Evolutionary conservation across 768 basidiomycete species (phyloP).

Genomic region (Bullera alba): DNA sequence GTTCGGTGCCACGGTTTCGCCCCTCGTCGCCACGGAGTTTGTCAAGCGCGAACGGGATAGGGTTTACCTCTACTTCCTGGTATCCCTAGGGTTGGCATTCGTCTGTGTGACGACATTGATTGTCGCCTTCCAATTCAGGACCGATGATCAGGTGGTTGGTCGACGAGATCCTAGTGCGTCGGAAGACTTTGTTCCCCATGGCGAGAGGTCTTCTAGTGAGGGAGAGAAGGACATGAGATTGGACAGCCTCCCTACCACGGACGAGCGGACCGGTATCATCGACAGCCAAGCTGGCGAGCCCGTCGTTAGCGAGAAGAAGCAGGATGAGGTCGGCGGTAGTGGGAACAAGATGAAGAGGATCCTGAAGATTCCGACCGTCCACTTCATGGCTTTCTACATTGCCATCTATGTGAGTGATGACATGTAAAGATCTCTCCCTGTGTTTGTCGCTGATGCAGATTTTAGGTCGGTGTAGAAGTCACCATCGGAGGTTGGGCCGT

Average conservation of each 20-base stretch:
- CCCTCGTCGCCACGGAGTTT: constrained; percentile 76
- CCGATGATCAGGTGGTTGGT: constrained; percentile 58
- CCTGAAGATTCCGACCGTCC: constrained; percentile 30
- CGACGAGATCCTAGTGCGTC: constrained; percentile 1
- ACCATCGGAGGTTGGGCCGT: constrained; percentile 45
- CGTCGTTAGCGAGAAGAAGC: background rate
- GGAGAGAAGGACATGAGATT: background rate
- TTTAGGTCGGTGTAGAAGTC: constrained; percentile 45
- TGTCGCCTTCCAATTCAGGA: constrained; percentile 61
- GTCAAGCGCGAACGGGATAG: constrained; percentile 24
- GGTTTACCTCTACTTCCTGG: constrained; percentile 60
- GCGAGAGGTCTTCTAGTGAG: background rate
- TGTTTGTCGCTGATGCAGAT: no score
- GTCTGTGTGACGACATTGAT: constrained; percentile 55
- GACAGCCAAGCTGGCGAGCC: background rate
- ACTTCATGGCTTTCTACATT: constrained; percentile 42
- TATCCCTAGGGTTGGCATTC: constrained; percentile 61
- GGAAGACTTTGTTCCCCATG: background rate
- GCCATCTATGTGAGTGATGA: constrained; percentile 42
- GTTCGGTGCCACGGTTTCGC: constrained; percentile 56
- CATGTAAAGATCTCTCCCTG: background rate
- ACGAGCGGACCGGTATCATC: background rate
- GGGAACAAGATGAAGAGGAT: constrained; percentile 38
- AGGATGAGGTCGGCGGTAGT: constrained; percentile 6
- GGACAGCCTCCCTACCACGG: background rate